Conservation (phyloP, 495 filamentous ascomycete genomes). For the Penicillium egyptiacum region DNA sequence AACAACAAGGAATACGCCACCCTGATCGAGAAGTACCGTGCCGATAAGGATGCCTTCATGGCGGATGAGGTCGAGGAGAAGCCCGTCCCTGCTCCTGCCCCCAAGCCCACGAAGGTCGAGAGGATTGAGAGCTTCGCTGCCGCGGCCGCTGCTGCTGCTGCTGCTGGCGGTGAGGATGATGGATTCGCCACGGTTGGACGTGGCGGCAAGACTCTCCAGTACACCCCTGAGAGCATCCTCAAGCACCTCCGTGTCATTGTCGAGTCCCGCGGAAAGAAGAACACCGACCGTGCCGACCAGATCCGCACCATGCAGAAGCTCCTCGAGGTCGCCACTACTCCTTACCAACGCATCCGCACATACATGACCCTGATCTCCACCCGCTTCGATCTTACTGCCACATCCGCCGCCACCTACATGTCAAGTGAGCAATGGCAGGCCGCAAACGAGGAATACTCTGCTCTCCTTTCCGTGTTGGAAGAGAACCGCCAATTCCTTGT, state of each 20-base stretch:
- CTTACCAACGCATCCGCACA: slow-evolving; percentile 94
- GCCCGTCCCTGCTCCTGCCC: slow-evolving; percentile 34
- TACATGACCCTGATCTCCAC: slow-evolving; percentile 91
- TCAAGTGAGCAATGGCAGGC: slow-evolving; percentile 95
- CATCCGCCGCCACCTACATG: slow-evolving; percentile 78
- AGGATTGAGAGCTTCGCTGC: slow-evolving; percentile 39
- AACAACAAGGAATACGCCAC: slow-evolving; percentile 92
- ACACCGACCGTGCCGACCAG: slow-evolving; percentile 91
- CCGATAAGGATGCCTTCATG: slow-evolving; percentile 84
- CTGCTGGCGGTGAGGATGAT: slow-evolving; percentile 66
- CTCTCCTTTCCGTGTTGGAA: slow-evolving; percentile 77
- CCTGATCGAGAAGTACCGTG: slow-evolving; percentile 84
- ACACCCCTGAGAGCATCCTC: slow-evolving; percentile 96
- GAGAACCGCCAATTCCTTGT: slow-evolving; percentile 74
- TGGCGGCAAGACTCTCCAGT: slow-evolving; percentile 80
- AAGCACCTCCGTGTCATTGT: slow-evolving; percentile 92
- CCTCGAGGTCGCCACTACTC: slow-evolving; percentile 77
- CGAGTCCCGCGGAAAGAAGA: slow-evolving; percentile 97
- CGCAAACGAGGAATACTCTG: slow-evolving; percentile 79
- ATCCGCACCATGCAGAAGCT: slow-evolving; percentile 98
- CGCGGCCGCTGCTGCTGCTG: slow-evolving; percentile 40
- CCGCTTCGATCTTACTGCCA: slow-evolving; percentile 87
- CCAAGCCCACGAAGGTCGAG: slow-evolving; percentile 46
- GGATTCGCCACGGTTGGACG: slow-evolving; percentile 85
- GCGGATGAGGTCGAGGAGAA: slow-evolving; percentile 72